Percentiles rank a stretch among this genome's conserved stretches.
phyloP scores from a whole-genome alignment of 2,329 filamentous ascomycete genomes.

The Cytospora chrysosperma region DNA sequence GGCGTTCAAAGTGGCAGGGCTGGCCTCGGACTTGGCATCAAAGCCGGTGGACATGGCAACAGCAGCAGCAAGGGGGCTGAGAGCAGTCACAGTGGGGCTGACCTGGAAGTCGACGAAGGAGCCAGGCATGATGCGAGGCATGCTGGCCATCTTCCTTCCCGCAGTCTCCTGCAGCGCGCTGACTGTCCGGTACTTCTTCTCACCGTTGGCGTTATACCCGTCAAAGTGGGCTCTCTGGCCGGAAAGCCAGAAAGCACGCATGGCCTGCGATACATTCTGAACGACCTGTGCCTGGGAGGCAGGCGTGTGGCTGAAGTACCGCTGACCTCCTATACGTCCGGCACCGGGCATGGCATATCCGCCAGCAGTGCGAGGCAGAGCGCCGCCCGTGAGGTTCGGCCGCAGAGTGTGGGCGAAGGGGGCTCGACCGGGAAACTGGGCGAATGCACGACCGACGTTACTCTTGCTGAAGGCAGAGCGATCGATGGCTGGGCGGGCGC shows the following conservation, averaged over 20 bases:
- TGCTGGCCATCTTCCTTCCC: conserved; percentile 62
- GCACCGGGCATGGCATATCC: conserved; percentile 77
- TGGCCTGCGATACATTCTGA: conserved; percentile 90
- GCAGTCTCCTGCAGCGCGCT: conserved; percentile 72
- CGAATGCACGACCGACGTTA: conserved; percentile 50
- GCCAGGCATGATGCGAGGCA: conserved; percentile 61
- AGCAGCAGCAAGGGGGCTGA: conserved; percentile 68
- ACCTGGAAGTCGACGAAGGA: conserved; percentile 87
- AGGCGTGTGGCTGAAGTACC: conserved; percentile 89
- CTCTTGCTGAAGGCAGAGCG: conserved; percentile 51
- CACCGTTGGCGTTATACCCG: conserved; percentile 69
- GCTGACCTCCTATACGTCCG: conserved; percentile 66
- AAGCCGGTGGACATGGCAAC: conserved; percentile 43
- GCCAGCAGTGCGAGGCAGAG: conserved; percentile 78
- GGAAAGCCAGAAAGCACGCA: conserved; percentile 88
- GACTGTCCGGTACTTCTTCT: conserved; percentile 78
- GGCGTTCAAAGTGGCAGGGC: conserved; percentile 68
- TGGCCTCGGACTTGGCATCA: conserved; percentile 39
- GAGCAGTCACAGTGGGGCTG: conserved; percentile 84
- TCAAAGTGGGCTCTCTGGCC: conserved; percentile 88
- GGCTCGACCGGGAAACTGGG: conserved; percentile 68
- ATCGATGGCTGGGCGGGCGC: conserved; percentile 41
- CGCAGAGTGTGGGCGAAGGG: conserved; percentile 88
- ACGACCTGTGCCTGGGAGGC: conserved; percentile 85
- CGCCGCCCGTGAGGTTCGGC: conserved; percentile 87